Conservation (phyloP, 768 basidiomycete genomes). For the Suillus placidus region DNA sequence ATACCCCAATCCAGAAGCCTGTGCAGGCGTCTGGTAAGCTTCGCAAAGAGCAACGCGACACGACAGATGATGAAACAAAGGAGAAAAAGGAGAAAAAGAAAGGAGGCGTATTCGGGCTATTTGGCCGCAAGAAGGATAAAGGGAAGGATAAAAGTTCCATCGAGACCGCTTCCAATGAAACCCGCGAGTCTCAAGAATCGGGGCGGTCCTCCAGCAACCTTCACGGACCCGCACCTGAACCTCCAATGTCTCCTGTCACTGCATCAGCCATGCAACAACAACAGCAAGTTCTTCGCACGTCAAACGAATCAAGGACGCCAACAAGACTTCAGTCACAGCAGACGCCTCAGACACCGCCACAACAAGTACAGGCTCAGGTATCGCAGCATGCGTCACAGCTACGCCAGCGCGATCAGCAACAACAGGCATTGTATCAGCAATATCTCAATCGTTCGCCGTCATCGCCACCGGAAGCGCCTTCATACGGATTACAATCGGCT, state of each 20-base stretch:
- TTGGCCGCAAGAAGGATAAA: slow-evolving; percentile 78
- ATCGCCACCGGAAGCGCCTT: slow-evolving; percentile 72
- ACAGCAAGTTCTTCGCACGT: slow-evolving; percentile 39
- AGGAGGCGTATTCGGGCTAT: slow-evolving; percentile 75
- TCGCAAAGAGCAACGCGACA: slow-evolving; percentile 47
- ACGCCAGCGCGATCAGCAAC: slow-evolving; percentile 86
- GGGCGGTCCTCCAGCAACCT: slow-evolving; percentile 51
- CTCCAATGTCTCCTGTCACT: slow-evolving; percentile 56
- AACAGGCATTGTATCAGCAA: slow-evolving; percentile 84
- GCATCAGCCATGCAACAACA: slow-evolving; percentile 61
- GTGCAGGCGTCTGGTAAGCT: slow-evolving; percentile 35
- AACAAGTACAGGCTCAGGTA: slow-evolving; percentile 44
- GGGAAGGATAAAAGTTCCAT: slow-evolving; percentile 62
- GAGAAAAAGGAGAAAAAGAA: slow-evolving; percentile 66
- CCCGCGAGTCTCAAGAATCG: slow-evolving; percentile 65
- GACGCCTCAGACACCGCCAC: slow-evolving; percentile 33
- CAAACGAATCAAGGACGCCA: slow-evolving; percentile 23
- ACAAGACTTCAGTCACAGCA: slow-evolving; percentile 25
- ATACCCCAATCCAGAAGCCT: slow-evolving; percentile 19
- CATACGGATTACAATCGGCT: slow-evolving; percentile 77
- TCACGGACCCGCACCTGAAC: slow-evolving; percentile 26
- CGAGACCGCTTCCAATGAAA: slow-evolving; percentile 54
- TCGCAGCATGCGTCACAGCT: slow-evolving; percentile 68
- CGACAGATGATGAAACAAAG: slow-evolving; percentile 46
- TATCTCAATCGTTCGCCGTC: slow-evolving; percentile 88